Evolutionary conservation across 208 protist species (phyloP).

Genomic region (Angomonas desouzai): DNA sequence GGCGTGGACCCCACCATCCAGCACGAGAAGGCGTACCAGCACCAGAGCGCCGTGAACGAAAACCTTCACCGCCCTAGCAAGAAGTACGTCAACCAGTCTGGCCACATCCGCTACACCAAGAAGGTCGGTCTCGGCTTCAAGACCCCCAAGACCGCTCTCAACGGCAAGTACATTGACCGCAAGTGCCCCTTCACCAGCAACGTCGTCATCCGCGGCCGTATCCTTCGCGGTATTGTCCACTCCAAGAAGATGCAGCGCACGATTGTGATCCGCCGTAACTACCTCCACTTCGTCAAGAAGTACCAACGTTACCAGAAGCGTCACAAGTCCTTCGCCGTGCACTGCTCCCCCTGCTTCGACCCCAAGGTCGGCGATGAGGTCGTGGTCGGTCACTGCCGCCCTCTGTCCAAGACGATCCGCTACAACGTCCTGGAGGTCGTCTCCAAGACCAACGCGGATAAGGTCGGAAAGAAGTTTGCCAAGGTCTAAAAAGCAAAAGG

Average conservation of each 20-base stretch:
- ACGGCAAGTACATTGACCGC: conserved; percentile 99
- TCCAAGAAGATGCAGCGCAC: conserved; percentile 99
- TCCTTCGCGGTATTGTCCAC: conserved; percentile 97
- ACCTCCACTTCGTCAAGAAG: conserved; percentile 99
- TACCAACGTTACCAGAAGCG: conserved; percentile 99
- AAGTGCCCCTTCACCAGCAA: conserved; percentile 99
- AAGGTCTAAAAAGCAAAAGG: conserved; percentile 59
- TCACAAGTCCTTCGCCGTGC: conserved; percentile 98
- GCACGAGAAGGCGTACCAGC: conserved; percentile 91
- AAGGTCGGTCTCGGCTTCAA: conserved; percentile 99
- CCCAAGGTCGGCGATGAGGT: conserved; percentile 98
- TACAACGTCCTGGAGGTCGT: conserved; percentile 99
- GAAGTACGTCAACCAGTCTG: conserved; percentile 61
- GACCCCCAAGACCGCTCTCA: conserved; percentile 97
- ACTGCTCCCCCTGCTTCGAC: conserved; percentile 98
- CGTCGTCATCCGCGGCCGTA: conserved; percentile 99
- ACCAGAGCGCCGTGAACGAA: conserved; percentile 89
- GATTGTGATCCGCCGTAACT: conserved; percentile 99
- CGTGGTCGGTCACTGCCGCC: conserved; percentile 99
- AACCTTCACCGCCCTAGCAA: conserved; percentile 63
- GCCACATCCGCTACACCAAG: conserved; percentile 94
- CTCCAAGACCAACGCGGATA: conserved; percentile 81
- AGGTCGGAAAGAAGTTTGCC: conserved; percentile 82
- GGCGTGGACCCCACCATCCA: conserved; percentile 73
- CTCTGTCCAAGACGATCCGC: conserved; percentile 99